A percentile compares a stretch with the other conserved stretches of the same genome.
Conservation (phyloP, 2,329 filamentous ascomycete genomes). For the Pezicula radicicola region DNA sequence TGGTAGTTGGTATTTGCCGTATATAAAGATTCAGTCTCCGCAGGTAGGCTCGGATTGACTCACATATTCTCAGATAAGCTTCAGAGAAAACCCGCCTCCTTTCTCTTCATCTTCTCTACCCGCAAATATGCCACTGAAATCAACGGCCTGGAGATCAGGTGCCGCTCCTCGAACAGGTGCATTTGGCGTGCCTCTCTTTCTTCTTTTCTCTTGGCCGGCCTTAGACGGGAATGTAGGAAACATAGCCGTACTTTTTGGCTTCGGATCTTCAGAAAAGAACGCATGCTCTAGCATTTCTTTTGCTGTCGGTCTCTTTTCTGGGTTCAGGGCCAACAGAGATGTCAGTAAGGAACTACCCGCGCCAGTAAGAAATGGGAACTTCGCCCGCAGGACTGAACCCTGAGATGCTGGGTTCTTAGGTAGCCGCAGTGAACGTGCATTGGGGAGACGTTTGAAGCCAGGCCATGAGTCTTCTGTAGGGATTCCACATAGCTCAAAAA, state of each 20-base stretch:
- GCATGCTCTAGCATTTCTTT: slow-evolving; percentile 71
- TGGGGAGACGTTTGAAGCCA: slow-evolving; percentile 79
- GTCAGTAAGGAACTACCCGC: slow-evolving; percentile 70
- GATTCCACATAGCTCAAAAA: slow-evolving; percentile 86
- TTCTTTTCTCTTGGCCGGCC: slow-evolving; percentile 82
- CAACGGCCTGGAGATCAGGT: slow-evolving; percentile 47
- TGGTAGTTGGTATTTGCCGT: slow-evolving; percentile 10
- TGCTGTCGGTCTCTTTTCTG: slow-evolving; percentile 66
- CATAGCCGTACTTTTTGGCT: slow-evolving; percentile 85
- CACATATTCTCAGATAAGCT: slow-evolving; percentile 45
- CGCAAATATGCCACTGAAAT: slow-evolving; percentile 71
- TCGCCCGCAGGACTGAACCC: slow-evolving; percentile 62
- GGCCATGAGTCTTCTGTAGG: slow-evolving; percentile 85
- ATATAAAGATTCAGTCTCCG: neutral
- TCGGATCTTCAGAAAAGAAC: slow-evolving; percentile 87
- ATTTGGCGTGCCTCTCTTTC: slow-evolving; percentile 71
- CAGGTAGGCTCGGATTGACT: too few relatives aligned
- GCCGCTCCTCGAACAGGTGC: slow-evolving; percentile 77
- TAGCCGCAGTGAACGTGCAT: slow-evolving; percentile 76
- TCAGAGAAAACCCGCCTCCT: slow-evolving; percentile 63
- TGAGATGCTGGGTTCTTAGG: slow-evolving; percentile 42
- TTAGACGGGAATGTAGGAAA: slow-evolving; percentile 97
- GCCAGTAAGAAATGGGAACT: slow-evolving; percentile 77
- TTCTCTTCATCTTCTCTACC: slow-evolving; percentile 61
- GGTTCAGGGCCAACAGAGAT: slow-evolving; percentile 71